Base-by-base conservation (phyloP, 257 asterid genomes). In the Gynochthodes officinalis region DNA sequence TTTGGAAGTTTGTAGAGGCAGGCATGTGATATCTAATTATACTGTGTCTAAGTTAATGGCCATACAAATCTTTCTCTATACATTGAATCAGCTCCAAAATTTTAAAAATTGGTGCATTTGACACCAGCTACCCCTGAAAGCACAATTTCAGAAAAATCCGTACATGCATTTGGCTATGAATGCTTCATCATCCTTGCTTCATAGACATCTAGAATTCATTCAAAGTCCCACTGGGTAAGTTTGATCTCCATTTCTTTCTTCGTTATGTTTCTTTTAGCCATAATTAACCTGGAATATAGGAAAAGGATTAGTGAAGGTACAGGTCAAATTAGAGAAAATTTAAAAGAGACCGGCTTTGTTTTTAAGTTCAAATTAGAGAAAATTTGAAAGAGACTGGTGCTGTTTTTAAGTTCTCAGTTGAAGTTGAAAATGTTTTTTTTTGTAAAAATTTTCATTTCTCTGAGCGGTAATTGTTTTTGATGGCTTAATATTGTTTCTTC, bases 1-100 rank as follows among this genome's bases (percentile, higher is more conserved):
- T 76, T 78, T 25, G 75, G 74, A 83, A 81, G 73, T 57, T 9
- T 27, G 33, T 30, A 52, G 69, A 63, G 67, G 78, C 72, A 76
- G 40, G 40, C 75, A 64, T 76, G 59, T 64, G 60, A 70, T 62
- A 67, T 60, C 82, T 60, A 64, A 66, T 71, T 77, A 76, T 75
- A 46, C 53, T 59, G 48, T 62, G 55, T 52, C 35, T 53, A 12
- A 65, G 42, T n/a, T n/a, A n/a, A n/a, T n/a, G n/a, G 54, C 55
- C 65, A 57, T 55, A 5, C 25, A 14, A 27, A 39, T 39, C 32
- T 55, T 23, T 27, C 14, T 21, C 5, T 32, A 1, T 21, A 25
- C 7, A 43, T 69, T 33, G 49, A 71, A 27, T 71, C 64, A 57
- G 21, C 59, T 42, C 58, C 39, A 19, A 30, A 16, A 57, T 43